A percentile compares a stretch with the other conserved stretches of the same genome.
Evolutionary conservation across 2,329 filamentous ascomycete species (phyloP).

Genomic region (Colletotrichum caudatum): DNA sequence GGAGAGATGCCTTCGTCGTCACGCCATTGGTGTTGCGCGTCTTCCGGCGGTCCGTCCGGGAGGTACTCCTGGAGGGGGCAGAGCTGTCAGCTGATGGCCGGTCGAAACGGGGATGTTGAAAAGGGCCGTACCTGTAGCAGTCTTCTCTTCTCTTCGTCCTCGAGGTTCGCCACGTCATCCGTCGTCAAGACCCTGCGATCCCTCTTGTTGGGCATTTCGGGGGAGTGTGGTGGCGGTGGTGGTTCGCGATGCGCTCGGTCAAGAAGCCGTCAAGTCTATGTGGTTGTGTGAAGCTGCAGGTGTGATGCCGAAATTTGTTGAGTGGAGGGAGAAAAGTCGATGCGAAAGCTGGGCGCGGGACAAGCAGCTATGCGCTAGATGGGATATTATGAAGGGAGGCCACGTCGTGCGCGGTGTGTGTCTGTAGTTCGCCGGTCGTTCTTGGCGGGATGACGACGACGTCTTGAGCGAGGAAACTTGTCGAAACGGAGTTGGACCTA

Average conservation of each 20-base stretch:
- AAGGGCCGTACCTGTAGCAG: slow-evolving; percentile 50
- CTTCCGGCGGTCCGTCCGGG: slow-evolving; percentile 18
- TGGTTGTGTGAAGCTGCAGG: slow-evolving; percentile 25
- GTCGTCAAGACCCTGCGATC: slow-evolving; percentile 56
- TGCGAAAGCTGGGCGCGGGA: slow-evolving; percentile 17
- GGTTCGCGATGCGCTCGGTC: slow-evolving; percentile 30
- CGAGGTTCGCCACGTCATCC: slow-evolving; percentile 53
- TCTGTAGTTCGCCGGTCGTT: slow-evolving; percentile 28
- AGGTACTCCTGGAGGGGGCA: slow-evolving; percentile 47
- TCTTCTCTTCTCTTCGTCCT: slow-evolving; percentile 52
- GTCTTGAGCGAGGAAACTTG: slow-evolving; percentile 28
- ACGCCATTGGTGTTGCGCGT: slow-evolving; percentile 34
- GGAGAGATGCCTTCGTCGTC: slow-evolving; percentile 44
- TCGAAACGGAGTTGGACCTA: slow-evolving; percentile 36
- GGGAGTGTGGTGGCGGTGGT: neutral
- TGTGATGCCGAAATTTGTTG: slow-evolving; percentile 32
- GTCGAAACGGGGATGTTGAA: neutral
- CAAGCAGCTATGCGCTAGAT: slow-evolving; percentile 11
- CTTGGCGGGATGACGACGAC: slow-evolving; percentile 42
- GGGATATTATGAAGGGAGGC: slow-evolving; percentile 22
- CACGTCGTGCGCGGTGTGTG: slow-evolving; percentile 31
- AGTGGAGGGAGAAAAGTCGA: slow-evolving; percentile 19
- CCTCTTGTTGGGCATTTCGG: slow-evolving; percentile 47
- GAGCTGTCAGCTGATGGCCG: slow-evolving; percentile 24
- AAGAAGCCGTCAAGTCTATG: neutral